Evolutionary conservation across 192 early-diverging fungal species (phyloP).

Genomic region (Backusella macrospora): DNA sequence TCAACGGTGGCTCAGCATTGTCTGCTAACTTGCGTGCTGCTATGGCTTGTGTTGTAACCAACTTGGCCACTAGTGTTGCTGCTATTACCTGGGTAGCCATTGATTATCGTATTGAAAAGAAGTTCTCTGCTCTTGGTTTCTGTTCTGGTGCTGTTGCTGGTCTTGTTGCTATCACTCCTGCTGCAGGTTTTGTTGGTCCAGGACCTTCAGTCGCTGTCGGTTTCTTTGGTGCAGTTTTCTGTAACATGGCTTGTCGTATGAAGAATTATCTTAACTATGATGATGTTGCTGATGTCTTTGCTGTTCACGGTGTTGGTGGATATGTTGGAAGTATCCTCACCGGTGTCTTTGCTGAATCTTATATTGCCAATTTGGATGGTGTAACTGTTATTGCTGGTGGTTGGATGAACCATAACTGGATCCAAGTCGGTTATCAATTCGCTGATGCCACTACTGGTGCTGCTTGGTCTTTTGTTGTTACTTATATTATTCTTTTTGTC

Average conservation of each 20-base stretch:
- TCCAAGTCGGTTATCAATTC: constrained; percentile 81
- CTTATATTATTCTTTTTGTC: constrained; percentile 69
- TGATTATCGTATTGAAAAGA: constrained; percentile 78
- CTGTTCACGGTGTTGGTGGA: constrained; percentile 86
- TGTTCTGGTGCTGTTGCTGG: constrained; percentile 95
- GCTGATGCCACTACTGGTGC: constrained; percentile 73
- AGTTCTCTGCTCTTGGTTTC: constrained; percentile 88
- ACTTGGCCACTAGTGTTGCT: constrained; percentile 80
- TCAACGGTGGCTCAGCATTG: constrained; percentile 89
- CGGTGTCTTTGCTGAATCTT: constrained; percentile 86
- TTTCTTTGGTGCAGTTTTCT: constrained; percentile 66
- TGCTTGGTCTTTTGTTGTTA: constrained; percentile 74
- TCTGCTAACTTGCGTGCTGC: constrained; percentile 82
- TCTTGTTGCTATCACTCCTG: constrained; percentile 92
- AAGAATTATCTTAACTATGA: constrained; percentile 89
- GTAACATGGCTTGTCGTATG: constrained; percentile 82
- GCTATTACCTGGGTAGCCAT: constrained; percentile 83
- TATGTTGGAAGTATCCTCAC: constrained; percentile 80
- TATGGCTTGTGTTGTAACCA: constrained; percentile 84
- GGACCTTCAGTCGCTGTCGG: constrained; percentile 83
- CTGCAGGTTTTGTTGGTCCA: constrained; percentile 83
- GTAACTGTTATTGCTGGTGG: constrained; percentile 62
- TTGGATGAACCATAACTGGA: constrained; percentile 80
- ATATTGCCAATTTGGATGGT: constrained; percentile 73
- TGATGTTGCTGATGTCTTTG: constrained; percentile 91